phyloP scores from a whole-genome alignment of 1,284 basidiomycete genomes.

The Rhizopogon parksii region DNA sequence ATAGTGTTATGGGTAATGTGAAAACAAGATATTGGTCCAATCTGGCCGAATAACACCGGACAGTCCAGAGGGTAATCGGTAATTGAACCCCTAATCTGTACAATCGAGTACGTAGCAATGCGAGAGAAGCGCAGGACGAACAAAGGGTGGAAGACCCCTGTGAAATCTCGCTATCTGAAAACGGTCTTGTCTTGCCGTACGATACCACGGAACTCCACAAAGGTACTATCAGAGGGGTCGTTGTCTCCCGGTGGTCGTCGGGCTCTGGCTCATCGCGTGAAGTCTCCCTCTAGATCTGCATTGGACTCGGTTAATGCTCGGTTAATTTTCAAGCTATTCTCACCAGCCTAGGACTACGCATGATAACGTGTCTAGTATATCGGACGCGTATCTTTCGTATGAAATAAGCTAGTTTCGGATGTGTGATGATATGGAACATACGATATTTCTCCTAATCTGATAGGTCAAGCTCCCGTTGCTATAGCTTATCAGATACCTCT shows the following conservation, averaged over 20 bases:
- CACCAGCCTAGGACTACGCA: constrained; percentile 61
- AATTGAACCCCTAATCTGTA: constrained; percentile 59
- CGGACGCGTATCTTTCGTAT: constrained; percentile 64
- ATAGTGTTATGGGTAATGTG: too few species aligned
- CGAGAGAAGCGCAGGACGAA: constrained; percentile 37
- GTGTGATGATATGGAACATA: constrained; percentile 32
- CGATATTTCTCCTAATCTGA: constrained; percentile 34
- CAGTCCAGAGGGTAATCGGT: constrained; percentile 64
- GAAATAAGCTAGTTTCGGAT: constrained; percentile 4
- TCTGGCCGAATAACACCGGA: too few species aligned
- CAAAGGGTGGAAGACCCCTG: constrained; percentile 75
- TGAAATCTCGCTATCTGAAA: constrained; percentile 44
- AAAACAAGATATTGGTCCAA: too few species aligned
- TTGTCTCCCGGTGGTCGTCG: too few species aligned
- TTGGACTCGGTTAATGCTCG: background rate
- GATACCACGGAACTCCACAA: constrained; percentile 64
- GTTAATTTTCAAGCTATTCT: constrained; percentile 8
- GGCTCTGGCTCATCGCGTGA: too few species aligned
- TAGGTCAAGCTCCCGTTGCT: constrained; percentile 58
- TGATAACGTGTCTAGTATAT: constrained; percentile 68
- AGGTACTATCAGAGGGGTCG: constrained; percentile 67
- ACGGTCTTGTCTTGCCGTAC: constrained; percentile 73
- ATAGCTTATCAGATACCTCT: constrained; percentile 62
- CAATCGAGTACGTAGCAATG: constrained; percentile 53
- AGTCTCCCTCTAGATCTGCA: too few species aligned